phyloP scores from a whole-genome alignment of 805 yeast genomes.

The Hanseniaspora mollemarum region DNA sequence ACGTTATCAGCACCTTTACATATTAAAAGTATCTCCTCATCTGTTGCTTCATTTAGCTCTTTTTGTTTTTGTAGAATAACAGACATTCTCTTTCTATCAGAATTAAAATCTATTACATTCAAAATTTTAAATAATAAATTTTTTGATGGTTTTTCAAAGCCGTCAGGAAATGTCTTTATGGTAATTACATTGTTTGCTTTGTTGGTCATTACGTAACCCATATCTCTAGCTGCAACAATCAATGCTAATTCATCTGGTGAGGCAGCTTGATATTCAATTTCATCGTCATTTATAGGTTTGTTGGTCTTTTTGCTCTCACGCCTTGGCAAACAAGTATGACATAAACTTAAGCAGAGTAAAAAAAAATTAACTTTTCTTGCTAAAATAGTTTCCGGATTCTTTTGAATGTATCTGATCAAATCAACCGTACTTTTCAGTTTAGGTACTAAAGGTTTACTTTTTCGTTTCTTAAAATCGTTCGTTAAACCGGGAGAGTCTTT shows the following conservation, averaged over 20 bases:
- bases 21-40: slow-evolving; percentile 51
- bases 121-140: slow-evolving; percentile 62
- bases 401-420: slow-evolving; percentile 57
- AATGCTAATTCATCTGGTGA: slow-evolving; percentile 95
- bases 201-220: slow-evolving; percentile 78
- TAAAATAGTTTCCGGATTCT: slow-evolving; percentile 57
- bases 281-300: slow-evolving; percentile 4
- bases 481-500: slow-evolving; percentile 6
- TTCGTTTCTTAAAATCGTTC: background rate
- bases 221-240: slow-evolving; percentile 86
- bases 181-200: slow-evolving; percentile 49
- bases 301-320: slow-evolving; percentile 21
- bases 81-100: slow-evolving; percentile 89
- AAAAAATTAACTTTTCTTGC: slow-evolving; percentile 68
- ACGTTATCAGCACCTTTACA: slow-evolving; percentile 96
- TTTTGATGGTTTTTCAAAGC: slow-evolving; percentile 53
- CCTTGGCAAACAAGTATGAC: slow-evolving; percentile 83
- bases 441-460: slow-evolving; percentile 18
- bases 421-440: slow-evolving; percentile 48
- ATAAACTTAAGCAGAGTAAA: slow-evolving; percentile 67
- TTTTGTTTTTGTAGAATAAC: slow-evolving; percentile 70
- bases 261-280: slow-evolving; percentile 74
- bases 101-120: slow-evolving; percentile 75
- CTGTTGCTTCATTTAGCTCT: slow-evolving; percentile 38
- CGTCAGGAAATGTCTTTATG: slow-evolving; percentile 71